phyloP scores from a whole-genome alignment of 257 asterid species.

The Plantago elongata region DNA sequence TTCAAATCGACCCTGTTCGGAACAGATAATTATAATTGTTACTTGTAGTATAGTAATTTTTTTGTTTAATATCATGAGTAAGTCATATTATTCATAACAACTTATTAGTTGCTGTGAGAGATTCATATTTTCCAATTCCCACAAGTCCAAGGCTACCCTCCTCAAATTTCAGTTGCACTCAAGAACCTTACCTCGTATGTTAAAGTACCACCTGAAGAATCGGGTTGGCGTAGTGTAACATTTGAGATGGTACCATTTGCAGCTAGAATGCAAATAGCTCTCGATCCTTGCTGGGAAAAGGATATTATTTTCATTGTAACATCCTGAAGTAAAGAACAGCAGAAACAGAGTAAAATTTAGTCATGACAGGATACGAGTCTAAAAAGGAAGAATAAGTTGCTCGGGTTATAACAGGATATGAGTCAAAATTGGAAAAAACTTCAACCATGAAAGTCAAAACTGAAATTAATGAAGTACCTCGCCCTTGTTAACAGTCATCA shows the following conservation, averaged over 20 bases:
- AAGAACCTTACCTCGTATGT: conserved; percentile 63
- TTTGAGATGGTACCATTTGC: conserved; percentile 84
- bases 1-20: conserved; percentile 73
- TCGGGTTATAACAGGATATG: too few relatives aligned
- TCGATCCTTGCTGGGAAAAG: conserved; percentile 76
- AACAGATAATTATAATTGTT: conserved; percentile 8
- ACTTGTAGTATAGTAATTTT: neutral
- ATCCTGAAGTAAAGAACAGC: conserved; percentile 43
- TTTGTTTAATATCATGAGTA: too few relatives aligned
- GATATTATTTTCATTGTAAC: conserved; percentile 79
- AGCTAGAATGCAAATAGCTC: conserved; percentile 82
- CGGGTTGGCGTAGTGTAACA: conserved; percentile 84
- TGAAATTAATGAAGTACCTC: conserved; percentile 44
- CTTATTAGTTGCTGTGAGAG: neutral
- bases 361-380: too few relatives aligned
- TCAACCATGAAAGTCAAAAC: too few relatives aligned
- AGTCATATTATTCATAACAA: neutral
- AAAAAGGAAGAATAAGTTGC: neutral
- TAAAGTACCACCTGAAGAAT: conserved; percentile 88
- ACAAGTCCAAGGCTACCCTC: too few relatives aligned
- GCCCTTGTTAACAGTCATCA: conserved; percentile 68
- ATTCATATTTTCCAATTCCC: neutral
- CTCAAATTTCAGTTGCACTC: too few relatives aligned
- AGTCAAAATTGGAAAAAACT: neutral
- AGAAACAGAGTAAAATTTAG: conserved; percentile 6